phyloP scores from a whole-genome alignment of 495 filamentous ascomycete species.

The Schizothecium vesticola region DNA sequence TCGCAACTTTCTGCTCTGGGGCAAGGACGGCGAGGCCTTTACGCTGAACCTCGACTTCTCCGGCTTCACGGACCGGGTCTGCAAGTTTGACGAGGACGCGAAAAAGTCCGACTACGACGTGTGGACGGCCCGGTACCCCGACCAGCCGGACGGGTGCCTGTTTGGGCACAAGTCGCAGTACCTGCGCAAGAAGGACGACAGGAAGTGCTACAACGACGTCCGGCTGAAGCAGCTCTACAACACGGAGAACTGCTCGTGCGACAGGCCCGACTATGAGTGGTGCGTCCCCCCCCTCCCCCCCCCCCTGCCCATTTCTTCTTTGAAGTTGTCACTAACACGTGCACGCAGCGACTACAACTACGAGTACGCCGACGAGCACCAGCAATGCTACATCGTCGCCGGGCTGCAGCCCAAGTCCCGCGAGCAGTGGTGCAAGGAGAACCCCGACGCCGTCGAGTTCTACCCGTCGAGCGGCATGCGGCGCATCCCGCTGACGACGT shows the following conservation, averaged over 20 bases:
- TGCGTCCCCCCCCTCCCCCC: conserved; percentile 38
- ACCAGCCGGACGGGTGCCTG: conserved; percentile 69
- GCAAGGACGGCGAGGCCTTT: conserved; percentile 50
- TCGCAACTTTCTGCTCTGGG: conserved; percentile 88
- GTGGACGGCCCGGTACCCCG: conserved; percentile 78
- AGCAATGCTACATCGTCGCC: conserved; percentile 66
- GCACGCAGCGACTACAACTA: conserved; percentile 83
- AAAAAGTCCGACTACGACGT: conserved; percentile 66
- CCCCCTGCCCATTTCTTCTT: background rate
- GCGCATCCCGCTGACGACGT: conserved; percentile 84
- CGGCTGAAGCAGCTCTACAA: conserved; percentile 62
- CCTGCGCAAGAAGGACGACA: conserved; percentile 71
- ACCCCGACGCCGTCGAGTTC: conserved; percentile 65
- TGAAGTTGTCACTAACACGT: background rate
- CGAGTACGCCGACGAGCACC: conserved; percentile 61
- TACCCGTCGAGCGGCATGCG: conserved; percentile 82
- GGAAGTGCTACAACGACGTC: conserved; percentile 72
- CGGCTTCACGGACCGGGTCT: conserved; percentile 61
- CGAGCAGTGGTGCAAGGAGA: conserved; percentile 54
- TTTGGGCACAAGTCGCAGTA: conserved; percentile 91
- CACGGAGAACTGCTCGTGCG: conserved; percentile 72
- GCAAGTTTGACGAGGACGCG: conserved; percentile 56
- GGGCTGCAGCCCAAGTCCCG: conserved; percentile 66
- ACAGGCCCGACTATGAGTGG: conserved; percentile 88
- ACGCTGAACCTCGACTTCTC: conserved; percentile 86